Base-by-base conservation (phyloP, 2,329 filamentous ascomycete genomes). In the Onygenales sp. region DNA sequence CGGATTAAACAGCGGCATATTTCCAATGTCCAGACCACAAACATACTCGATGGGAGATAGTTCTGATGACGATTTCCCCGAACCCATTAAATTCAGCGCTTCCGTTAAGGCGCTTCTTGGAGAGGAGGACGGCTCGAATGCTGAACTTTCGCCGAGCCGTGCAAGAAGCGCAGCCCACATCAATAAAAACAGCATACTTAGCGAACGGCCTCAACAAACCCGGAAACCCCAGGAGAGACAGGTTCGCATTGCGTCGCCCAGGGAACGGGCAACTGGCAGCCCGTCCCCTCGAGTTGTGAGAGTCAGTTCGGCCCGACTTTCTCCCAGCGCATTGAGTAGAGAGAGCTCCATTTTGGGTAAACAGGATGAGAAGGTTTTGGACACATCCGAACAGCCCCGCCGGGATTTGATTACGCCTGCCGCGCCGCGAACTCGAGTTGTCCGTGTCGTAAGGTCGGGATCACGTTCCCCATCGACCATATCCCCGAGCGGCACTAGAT, bases 51-150 rank as follows among this genome's bases (percentile, higher is more conserved):
- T 36, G 17, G 54, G 85, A 88, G 91, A 95, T 66, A 95, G 88
- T 75, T 95, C 91, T 27, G 92, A 96, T 70, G 92, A 96, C 64
- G 92, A 96, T 70, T 88, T 94, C 32, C 87, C 87, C 13, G 86
- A 88, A 61, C 90, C 90, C 62, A 89, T 93, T 82, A 94, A 93
- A 73, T 86, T 96, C 67, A 96, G 90, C 67, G 90, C 91, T 62
- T 81, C 93, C 60, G 95, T 92, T 48, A 92, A 93, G 66, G 91
- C 89, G 17, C 77, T 96, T 13, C 77, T 96, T 51, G 77, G 77
- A 50, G 74, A 75, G 57, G 76, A 77, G 56, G 76, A 77, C 58
- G 74, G 67, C 27, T 64, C 72, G 45, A 61, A 69, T 27, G 81
- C 82, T 54, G 82, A 85, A 43, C 80, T 80, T 49, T 78, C 74